Base-by-base conservation (phyloP, 1,284 basidiomycete genomes). In the Leccinum fallax region DNA sequence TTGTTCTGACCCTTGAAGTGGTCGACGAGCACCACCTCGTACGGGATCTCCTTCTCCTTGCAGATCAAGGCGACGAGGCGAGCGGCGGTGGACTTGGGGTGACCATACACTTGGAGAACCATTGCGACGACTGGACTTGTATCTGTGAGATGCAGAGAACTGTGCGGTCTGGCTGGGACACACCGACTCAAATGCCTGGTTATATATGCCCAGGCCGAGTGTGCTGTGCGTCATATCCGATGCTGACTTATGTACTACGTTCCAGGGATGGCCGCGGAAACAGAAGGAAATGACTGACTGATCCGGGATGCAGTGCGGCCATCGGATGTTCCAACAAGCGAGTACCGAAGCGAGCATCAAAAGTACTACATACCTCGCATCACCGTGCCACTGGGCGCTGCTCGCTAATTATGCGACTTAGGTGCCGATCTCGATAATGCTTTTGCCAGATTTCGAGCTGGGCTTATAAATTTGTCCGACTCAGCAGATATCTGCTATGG, bases 1-100 rank as follows among this genome's bases (percentile, higher is more conserved):
- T 86, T 87, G 61, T 87, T 81, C 65, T 82, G 81, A 19, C 74
- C 72, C 46, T 78, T 79, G 40, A 53, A 1, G 15, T 83, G 55
- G 69, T 86, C 75, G 65, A 87, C 62, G 15, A 55, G 0, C 30
- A 81, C 65, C 55, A 85, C 60, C 65, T 85, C 80, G 69, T 81
- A 85, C 0, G 80, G 78, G n/a, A 87, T 75, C 3, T 78, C 67
- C 70, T 84, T 82, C 70, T 87, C 86, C 58, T 79, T 76, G 64
- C 81, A 74, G n/a, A 85, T 70, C 24, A 75, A 58, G 0, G 76
- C 79, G 26, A 83, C 84, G 43, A 80, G 78, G 9, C 78, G 79
- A 55, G 80, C 79, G 76, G 80, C 81, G 43, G 82, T 79, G 6
- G 83, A 83, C 32, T 32, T 1, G 28, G 71, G 9, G 64, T 24